Conservation (phyloP, 2,329 filamentous ascomycete species). For the Calycina herbarum region DNA sequence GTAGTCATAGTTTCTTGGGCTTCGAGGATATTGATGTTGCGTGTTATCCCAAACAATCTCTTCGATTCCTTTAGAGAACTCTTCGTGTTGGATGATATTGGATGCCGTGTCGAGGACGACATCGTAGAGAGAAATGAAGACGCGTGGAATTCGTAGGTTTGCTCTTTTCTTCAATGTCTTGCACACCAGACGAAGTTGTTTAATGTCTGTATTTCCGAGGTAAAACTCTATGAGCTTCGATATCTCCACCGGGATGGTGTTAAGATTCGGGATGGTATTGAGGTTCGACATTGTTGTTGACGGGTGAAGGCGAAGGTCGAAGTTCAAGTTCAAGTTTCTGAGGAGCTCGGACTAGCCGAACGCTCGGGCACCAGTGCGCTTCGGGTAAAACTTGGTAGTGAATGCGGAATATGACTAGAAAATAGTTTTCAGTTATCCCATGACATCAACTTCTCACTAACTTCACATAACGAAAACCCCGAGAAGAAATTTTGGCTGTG, state of each 20-base stretch:
- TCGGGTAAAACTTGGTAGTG: neutral
- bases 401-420: no score
- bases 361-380: neutral
- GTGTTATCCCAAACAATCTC: slow-evolving; percentile 1
- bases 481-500: no score
- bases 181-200: neutral
- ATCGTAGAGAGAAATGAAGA: neutral
- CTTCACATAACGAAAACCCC: no score
- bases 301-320: neutral
- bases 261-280: neutral
- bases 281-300: neutral
- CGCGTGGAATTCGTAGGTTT: neutral
- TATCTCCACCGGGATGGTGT: neutral
- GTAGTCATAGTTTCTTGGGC: neutral
- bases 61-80: neutral
- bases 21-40: neutral
- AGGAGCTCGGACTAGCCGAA: neutral
- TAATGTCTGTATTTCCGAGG: neutral
- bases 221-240: neutral
- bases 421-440: no score
- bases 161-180: neutral
- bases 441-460: no score
- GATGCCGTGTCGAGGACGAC: neutral
- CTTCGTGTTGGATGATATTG: neutral
- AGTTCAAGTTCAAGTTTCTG: neutral